Base-by-base conservation (phyloP, 192 early-diverging fungal genomes). In the Coemansia sp. region DNA sequence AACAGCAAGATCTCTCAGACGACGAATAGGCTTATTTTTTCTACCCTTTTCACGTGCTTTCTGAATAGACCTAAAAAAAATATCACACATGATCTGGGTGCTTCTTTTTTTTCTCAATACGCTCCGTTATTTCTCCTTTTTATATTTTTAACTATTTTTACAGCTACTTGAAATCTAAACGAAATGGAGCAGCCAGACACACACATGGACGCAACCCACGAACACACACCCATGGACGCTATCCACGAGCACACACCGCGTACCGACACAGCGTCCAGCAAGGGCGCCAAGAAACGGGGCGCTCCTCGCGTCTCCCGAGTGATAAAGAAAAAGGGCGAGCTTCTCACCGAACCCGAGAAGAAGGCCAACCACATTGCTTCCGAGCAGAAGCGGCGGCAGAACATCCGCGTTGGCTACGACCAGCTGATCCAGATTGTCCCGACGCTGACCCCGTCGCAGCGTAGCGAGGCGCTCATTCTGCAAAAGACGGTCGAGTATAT, bases 361-460 rank as follows among this genome's bases (percentile, higher is more conserved):
- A 90, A 91, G 64, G 89, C 89, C 10, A 95, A 95, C 77, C 95
- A 97, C 71, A 97, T 97, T 80, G 92, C 90, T 1, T 92, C 90
- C 21, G 95, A 97, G 69, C 92, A 97, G 70, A 91, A 93, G 64
- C 86, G 95, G 50, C 82, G 95, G 35, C 89, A 92, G 54, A 93
- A 95, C 61, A 97, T 97, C 67, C 84, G 92, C 12, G 63, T 85
- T 19, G 95, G 95, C 9, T 95, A 95, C 70, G 92, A 95, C 67
- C 87, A 91, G 60, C 85, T 97, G 50, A 88, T 92, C 31, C 89
- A 91, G 56, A 87, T 93, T 58, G 92, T 95, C 28, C 92, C 94
- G 35, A 85, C 86, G 5, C 72, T 95, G 47, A 90, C 86, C 43
- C 86, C 87, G 25, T 88, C 87, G 29, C 93, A 93, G 73, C 83